Percentiles rank a stretch among this genome's conserved stretches.
These are phyloP conservation scores for Jaltomata sinuosa DNA, from an alignment of 257 asterid species.

Conservation along the genomic window DNA sequence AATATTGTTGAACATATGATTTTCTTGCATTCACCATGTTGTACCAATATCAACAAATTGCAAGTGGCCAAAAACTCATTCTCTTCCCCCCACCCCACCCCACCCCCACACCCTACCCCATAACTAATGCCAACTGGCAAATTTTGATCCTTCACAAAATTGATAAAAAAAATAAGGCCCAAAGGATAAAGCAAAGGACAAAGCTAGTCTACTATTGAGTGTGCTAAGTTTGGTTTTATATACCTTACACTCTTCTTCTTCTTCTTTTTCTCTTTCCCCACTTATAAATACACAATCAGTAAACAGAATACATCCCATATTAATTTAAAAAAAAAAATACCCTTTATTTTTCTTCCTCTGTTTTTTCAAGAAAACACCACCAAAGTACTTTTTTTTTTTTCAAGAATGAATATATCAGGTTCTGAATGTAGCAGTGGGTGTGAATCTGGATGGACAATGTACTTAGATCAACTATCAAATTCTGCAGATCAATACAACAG, in stretches of 20 bases:
- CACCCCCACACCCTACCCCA: constrained; percentile 9
- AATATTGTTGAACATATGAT: constrained; percentile 5
- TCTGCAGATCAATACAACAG: constrained; percentile 24
- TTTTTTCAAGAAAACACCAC: background rate
- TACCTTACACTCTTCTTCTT: background rate
- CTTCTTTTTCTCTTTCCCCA: constrained; percentile 3
- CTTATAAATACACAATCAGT: constrained; percentile 31
- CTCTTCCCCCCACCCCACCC: background rate
- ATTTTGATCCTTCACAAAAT: constrained; percentile 49
- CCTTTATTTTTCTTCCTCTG: background rate
- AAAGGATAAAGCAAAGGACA: constrained; percentile 48
- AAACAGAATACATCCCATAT: constrained; percentile 1
- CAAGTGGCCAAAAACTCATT: constrained; percentile 10
- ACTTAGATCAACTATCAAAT: constrained; percentile 59
- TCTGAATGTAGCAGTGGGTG: constrained; percentile 74
- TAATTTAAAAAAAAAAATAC: background rate
- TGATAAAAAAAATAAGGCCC: constrained; percentile 27
- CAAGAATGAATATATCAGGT: constrained; percentile 49
- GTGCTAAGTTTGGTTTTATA: constrained; percentile 34
- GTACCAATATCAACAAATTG: constrained; percentile 28
- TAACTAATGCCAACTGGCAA: constrained; percentile 58
- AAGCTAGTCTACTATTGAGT: constrained; percentile 47
- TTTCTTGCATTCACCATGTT: constrained; percentile 14
- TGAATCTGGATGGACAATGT: constrained; percentile 93
- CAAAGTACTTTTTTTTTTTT: background rate